Conservation (phyloP, 2,329 filamentous ascomycete species). For the Intubia oerlemansii region DNA sequence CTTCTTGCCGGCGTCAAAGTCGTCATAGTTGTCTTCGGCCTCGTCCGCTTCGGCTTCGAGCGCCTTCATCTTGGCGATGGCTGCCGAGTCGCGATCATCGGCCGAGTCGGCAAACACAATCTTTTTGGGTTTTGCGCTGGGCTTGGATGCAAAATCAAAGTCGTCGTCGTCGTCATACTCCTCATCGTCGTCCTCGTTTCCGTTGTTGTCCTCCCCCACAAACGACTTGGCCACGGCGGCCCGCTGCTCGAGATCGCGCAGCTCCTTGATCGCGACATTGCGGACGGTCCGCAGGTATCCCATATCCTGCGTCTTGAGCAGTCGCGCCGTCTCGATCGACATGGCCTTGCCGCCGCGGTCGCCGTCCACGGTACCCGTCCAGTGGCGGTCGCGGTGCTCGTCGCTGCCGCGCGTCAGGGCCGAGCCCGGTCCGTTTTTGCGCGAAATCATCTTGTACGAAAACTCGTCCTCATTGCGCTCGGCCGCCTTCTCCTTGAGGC, state of each 20-base stretch:
- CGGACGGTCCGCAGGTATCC: conserved; percentile 42
- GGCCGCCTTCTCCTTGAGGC: conserved; percentile 36
- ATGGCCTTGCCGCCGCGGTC: conserved; percentile 35
- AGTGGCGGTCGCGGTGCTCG: conserved; percentile 21
- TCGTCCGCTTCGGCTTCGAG: conserved; percentile 12
- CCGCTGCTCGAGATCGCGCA: conserved; percentile 30
- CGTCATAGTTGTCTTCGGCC: no score
- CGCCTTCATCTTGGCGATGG: conserved; percentile 11
- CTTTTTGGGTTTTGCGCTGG: conserved; percentile 16
- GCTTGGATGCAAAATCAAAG: conserved; percentile 1
- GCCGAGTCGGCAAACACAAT: conserved; percentile 27
- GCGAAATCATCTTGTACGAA: conserved; percentile 48
- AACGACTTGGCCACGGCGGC: conserved; percentile 21
- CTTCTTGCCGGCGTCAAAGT: conserved; percentile 10
- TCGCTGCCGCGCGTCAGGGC: conserved; percentile 15
- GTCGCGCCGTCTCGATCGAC: conserved; percentile 32
- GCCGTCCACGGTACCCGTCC: conserved; percentile 33
- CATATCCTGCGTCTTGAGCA: conserved; percentile 49
- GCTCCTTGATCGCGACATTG: conserved; percentile 36
- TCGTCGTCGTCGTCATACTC: conserved; percentile 13
- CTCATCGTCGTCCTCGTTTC: conserved; percentile 11
- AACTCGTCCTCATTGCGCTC: conserved; percentile 54
- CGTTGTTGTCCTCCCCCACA: conserved; percentile 12
- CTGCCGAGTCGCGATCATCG: conserved; percentile 17
- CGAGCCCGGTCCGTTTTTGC: conserved; percentile 28